phyloP scores from a whole-genome alignment of 139 green algal genomes.

The Protoeuglena noctilucae region DNA sequence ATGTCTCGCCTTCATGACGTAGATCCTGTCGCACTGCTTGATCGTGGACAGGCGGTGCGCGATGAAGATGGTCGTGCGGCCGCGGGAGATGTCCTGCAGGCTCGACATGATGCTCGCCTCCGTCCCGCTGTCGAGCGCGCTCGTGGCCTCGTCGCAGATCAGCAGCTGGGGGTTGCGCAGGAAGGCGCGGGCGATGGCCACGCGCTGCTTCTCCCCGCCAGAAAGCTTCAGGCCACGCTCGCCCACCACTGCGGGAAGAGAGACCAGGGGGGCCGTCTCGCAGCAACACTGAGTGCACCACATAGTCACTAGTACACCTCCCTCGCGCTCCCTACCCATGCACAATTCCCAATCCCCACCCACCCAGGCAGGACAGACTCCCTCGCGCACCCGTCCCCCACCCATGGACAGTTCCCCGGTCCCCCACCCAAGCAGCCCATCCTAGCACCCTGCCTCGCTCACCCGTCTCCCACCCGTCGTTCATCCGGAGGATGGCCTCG shows the following conservation, averaged over 20 bases:
- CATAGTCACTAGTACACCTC: no score
- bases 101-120: conserved; percentile 57
- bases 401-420: no score
- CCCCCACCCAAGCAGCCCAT: no score
- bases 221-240: conserved; percentile 76
- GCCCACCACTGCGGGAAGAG: no score
- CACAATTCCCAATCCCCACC: no score
- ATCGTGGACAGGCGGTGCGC: conserved; percentile 31
- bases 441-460: no score
- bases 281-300: no score
- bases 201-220: conserved; percentile 88
- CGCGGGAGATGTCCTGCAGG: conserved; percentile 29
- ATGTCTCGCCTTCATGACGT: conserved; percentile 32
- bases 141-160: conserved; percentile 67
- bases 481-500: conserved; percentile 37
- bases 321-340: no score
- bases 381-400: no score
- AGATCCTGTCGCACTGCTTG: conserved; percentile 21
- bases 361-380: no score
- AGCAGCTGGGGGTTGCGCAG: conserved; percentile 49
- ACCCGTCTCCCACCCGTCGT: conserved; percentile 45
- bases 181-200: conserved; percentile 79
- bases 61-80: conserved; percentile 27
- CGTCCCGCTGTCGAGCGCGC: conserved; percentile 55
- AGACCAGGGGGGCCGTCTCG: no score